Base-by-base conservation (phyloP, 2,329 filamentous ascomycete genomes). In the Gremmenia infestans region DNA sequence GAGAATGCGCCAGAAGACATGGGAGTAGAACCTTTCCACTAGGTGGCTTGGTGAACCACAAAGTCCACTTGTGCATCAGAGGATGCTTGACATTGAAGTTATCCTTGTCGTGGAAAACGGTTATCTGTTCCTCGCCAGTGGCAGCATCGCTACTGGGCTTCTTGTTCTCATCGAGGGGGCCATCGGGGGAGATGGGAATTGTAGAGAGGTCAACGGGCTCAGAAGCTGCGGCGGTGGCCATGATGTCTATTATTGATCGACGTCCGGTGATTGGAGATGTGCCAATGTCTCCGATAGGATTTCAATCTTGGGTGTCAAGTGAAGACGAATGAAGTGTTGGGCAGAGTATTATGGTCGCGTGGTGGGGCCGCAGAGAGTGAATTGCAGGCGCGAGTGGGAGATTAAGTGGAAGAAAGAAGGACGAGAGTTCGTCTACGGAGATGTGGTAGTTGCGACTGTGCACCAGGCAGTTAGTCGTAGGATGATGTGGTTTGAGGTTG, bases 61-160 rank as follows among this genome's bases (percentile, higher is more conserved):
- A 81, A 57, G 94, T 97, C 94, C 94, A 99, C 72, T 89, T 88
- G 80, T 97, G 89, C 82, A 96, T 92, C 59, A 99, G 82, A 64
- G 92, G 93, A 74, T 99, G 94, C 82, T 97, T 99, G 75, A 99
- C 94, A 69, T 96, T 99, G 83, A 99, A 99, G 81, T 99, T 97
- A 65, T 97, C 89, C 67, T 94, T 88, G 77, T 97, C 91, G 73
- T 99, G 92, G 79, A 99, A 99, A 66, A 99, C 93, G 48, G 94
- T 99, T 68, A 96, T 81, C 51, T 88, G 79, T 71, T 92, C 86
- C 63, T 74, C 74, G 62, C 78, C 28, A 8, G 28, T 76, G 53
- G 73, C 73, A 54, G 79, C 78, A 53, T 70, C 68, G 56, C 72
- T 68, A 62, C 75, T 73, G 54, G 77, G 74, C 70, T 66, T 75